These are phyloP conservation scores for Penicillium bialowiezense DNA, from an alignment of 495 filamentous ascomycete genomes.

Conservation along the genomic window DNA sequence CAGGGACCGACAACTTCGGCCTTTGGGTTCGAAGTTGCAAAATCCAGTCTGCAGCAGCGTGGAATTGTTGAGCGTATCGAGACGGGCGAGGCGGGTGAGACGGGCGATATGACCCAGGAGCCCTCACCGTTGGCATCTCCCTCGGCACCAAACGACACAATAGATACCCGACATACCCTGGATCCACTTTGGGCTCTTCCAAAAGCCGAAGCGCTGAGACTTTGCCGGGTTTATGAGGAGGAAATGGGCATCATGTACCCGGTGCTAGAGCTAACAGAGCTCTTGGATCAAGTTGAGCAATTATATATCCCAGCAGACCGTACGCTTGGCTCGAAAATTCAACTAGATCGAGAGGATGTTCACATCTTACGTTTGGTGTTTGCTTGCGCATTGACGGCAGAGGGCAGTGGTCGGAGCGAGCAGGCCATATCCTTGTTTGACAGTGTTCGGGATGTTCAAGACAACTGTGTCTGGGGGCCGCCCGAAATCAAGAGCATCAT, in stretches of 20 bases:
- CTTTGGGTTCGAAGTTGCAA: constrained; percentile 79
- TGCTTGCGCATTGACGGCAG: constrained; percentile 67
- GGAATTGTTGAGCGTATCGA: constrained; percentile 59
- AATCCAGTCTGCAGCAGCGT: constrained; percentile 75
- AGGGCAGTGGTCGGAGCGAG: constrained; percentile 72
- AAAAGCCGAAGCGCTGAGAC: constrained; percentile 71
- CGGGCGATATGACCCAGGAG: constrained; percentile 44
- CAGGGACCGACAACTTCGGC: constrained; percentile 79
- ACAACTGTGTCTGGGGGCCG: constrained; percentile 63
- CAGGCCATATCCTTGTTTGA: constrained; percentile 69
- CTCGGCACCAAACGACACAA: constrained; percentile 40
- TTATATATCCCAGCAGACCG: constrained; percentile 59
- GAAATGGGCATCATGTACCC: constrained; percentile 90
- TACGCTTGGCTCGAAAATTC: background rate
- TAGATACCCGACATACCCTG: constrained; percentile 30
- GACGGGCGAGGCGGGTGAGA: constrained; percentile 50
- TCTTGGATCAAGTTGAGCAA: constrained; percentile 58
- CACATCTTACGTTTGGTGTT: constrained; percentile 72
- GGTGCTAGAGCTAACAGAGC: constrained; percentile 61
- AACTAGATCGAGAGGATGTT: constrained; percentile 58
- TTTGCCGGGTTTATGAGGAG: constrained; percentile 75
- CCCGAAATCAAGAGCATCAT: constrained; percentile 65
- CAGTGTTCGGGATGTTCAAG: constrained; percentile 60
- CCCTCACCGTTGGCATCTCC: constrained; percentile 51
- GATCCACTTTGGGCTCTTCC: constrained; percentile 76